Percentiles rank a stretch among this genome's conserved stretches.
These are phyloP conservation scores for Calonectria montana DNA, from an alignment of 2,329 filamentous ascomycete species.

Conservation along the genomic window DNA sequence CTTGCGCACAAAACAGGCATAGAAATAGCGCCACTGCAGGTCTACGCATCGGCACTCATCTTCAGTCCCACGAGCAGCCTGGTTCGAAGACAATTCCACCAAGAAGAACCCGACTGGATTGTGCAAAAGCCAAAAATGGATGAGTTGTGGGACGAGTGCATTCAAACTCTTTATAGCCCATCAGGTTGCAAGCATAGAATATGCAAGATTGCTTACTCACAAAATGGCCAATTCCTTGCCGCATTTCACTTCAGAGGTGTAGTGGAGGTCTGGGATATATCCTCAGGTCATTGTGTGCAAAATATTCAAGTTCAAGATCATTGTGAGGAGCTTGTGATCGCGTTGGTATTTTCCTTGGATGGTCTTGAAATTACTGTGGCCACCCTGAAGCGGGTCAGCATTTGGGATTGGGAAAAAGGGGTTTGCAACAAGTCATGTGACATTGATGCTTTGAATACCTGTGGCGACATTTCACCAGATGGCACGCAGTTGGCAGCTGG, in stretches of 20 bases:
- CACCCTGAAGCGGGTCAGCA: neutral
- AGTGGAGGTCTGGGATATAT: neutral
- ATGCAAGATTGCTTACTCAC: neutral
- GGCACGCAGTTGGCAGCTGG: neutral
- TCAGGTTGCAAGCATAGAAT: neutral
- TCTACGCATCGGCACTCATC: slow-evolving; percentile 21
- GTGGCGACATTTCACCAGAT: neutral
- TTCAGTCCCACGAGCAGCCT: neutral
- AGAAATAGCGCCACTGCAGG: neutral
- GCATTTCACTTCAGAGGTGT: neutral
- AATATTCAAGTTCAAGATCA: neutral
- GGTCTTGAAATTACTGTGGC: neutral
- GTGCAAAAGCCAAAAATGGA: neutral
- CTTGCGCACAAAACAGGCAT: neutral
- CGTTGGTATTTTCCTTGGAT: neutral
- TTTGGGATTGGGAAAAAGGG: neutral
- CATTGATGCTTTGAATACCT: too few relatives aligned
- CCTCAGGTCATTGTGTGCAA: neutral
- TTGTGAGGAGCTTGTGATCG: neutral
- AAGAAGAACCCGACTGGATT: neutral
- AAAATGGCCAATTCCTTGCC: neutral
- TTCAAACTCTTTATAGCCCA: neutral
- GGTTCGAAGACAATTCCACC: neutral
- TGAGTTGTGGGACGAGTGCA: neutral
- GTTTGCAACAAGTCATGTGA: neutral